phyloP scores from a whole-genome alignment of 805 yeast species.

The Torulaspora microellipsoides region DNA sequence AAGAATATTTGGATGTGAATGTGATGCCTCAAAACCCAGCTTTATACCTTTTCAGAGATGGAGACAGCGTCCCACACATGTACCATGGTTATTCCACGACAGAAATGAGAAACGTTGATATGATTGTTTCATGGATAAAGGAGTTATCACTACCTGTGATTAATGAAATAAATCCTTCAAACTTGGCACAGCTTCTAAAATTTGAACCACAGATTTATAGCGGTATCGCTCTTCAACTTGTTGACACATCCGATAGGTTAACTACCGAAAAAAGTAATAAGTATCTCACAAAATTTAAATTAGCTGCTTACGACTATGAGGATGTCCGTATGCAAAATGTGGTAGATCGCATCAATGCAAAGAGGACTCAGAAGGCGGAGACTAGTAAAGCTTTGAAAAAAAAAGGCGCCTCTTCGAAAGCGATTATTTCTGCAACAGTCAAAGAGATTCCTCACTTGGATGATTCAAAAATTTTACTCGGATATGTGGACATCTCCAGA shows the following conservation, averaged over 20 bases:
- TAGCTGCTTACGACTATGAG: conserved; percentile 47
- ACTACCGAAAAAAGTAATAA: conserved; percentile 21
- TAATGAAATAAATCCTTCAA: conserved; percentile 45
- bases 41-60: conserved; percentile 54
- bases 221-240: conserved; percentile 20
- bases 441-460: conserved; percentile 44
- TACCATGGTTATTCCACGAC: conserved; percentile 60
- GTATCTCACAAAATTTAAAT: conserved; percentile 21
- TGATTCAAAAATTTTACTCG: conserved; percentile 40
- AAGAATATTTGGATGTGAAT: conserved; percentile 45
- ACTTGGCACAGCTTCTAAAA: conserved; percentile 16
- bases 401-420: conserved; percentile 40
- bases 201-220: conserved; percentile 17
- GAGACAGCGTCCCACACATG: conserved; percentile 46
- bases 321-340: conserved; percentile 40
- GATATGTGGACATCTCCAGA: conserved; percentile 48
- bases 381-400: conserved; percentile 43
- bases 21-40: conserved; percentile 60
- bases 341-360: conserved; percentile 35
- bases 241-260: conserved; percentile 21
- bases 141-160: conserved; percentile 48
- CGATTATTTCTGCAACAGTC: conserved; percentile 46
- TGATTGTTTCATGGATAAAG: conserved; percentile 47
- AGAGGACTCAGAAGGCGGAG: conserved; percentile 40
- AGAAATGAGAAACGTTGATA: conserved; percentile 50